These are phyloP conservation scores for Termitomyces sp. DNA, from an alignment of 768 basidiomycete genomes.

Conservation along the genomic window DNA sequence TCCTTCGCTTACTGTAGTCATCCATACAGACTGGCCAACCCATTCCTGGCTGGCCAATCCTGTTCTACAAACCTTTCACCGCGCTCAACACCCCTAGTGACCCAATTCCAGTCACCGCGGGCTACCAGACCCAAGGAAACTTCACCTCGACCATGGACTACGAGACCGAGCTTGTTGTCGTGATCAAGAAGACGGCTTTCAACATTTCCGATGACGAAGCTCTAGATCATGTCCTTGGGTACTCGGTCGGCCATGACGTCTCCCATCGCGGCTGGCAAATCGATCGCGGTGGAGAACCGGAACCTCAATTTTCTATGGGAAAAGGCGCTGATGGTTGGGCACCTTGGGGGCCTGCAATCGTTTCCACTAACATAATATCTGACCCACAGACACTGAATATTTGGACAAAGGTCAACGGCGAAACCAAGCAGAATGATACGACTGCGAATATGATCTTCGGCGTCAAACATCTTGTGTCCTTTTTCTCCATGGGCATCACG, in stretches of 20 bases:
- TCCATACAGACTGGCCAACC: conserved; percentile 15
- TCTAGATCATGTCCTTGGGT: conserved; percentile 38
- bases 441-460: conserved; percentile 40
- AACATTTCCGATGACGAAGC: conserved; percentile 39
- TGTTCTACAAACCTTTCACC: conserved; percentile 27
- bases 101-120: conserved; percentile 23
- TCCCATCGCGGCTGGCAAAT: conserved; percentile 43
- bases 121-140: conserved; percentile 35
- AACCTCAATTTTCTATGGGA: conserved; percentile 40
- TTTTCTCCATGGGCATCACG: conserved; percentile 43
- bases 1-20: neutral
- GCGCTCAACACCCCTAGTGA: conserved; percentile 23
- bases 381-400: conserved; percentile 37
- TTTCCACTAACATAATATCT: conserved; percentile 31
- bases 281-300: conserved; percentile 35
- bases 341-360: conserved; percentile 37
- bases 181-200: conserved; percentile 39
- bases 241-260: conserved; percentile 36
- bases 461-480: conserved; percentile 34
- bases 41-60: conserved; percentile 19
- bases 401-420: conserved; percentile 39
- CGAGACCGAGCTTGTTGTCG: conserved; percentile 37
- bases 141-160: conserved; percentile 40
- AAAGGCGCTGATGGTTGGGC: conserved; percentile 41
- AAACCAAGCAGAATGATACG: conserved; percentile 33